Conservation (phyloP, 768 basidiomycete species). For the Sarcomyxa edulis region DNA sequence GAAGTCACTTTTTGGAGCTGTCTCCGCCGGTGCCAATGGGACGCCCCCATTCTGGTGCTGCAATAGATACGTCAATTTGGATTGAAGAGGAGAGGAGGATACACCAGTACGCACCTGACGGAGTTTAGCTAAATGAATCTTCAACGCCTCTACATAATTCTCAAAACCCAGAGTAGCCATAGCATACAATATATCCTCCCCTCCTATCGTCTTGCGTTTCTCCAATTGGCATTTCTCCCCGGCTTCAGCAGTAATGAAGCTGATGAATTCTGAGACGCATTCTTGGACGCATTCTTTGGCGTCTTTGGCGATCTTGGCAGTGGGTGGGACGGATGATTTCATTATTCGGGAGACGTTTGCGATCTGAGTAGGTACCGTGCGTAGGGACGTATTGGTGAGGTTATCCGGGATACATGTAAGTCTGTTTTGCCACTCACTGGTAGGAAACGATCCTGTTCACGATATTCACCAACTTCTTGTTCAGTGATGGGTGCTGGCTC, state of each 20-base stretch:
- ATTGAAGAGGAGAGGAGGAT: neutral
- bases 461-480: constrained; percentile 89
- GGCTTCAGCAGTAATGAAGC: constrained; percentile 95
- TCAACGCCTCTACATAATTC: constrained; percentile 88
- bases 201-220: constrained; percentile 97
- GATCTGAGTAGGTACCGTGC: constrained; percentile 75
- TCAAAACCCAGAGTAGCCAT: constrained; percentile 92
- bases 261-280: constrained; percentile 97
- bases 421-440: constrained; percentile 54
- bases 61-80: neutral
- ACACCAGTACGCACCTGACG: constrained; percentile 51
- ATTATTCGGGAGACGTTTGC: constrained; percentile 98
- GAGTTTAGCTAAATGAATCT: constrained; percentile 89
- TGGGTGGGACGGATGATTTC: constrained; percentile 85
- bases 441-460: constrained; percentile 93
- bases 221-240: constrained; percentile 92
- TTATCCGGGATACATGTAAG: constrained; percentile 2
- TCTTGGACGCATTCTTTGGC: constrained; percentile 99
- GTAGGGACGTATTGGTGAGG: neutral
- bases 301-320: constrained; percentile 96
- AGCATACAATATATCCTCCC: constrained; percentile 95
- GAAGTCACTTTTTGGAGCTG: too few species aligned
- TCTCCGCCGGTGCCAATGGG: too few species aligned
- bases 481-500: constrained; percentile 70
- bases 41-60: constrained; percentile 4